These are phyloP conservation scores for Vigna hirtella DNA, from an alignment of 306 rosid species.

Conservation along the genomic window DNA sequence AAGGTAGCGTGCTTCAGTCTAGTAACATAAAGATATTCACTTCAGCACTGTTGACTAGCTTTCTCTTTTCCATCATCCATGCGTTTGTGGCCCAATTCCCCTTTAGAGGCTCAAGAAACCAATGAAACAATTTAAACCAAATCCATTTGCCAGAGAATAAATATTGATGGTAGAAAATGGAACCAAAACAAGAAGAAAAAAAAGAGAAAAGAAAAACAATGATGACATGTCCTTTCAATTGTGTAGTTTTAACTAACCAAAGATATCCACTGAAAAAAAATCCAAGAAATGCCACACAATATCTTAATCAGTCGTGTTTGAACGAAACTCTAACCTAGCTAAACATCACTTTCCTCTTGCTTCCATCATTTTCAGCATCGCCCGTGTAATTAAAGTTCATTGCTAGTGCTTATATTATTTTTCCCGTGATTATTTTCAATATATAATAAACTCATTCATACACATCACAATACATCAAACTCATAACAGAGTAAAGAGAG, in stretches of 20 bases:
- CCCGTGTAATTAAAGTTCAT: conserved; percentile 2
- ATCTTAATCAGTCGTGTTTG: conserved; percentile 48
- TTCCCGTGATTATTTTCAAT: not conserved
- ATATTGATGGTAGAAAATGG: not conserved
- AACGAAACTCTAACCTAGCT: conserved; percentile 42
- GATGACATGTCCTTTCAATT: not conserved
- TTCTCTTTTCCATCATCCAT: not conserved
- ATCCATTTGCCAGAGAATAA: not conserved
- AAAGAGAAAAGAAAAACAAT: not conserved
- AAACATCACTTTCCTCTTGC: not conserved
- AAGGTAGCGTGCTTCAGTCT: not conserved
- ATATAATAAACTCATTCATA: conserved; percentile 4
- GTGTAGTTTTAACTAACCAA: conserved; percentile 51
- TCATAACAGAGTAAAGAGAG: not conserved
- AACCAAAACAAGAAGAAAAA: not conserved
- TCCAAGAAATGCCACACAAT: not conserved
- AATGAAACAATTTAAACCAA: not conserved
- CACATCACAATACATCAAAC: not conserved
- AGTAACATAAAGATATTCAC: conserved; percentile 7
- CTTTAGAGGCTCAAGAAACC: not conserved
- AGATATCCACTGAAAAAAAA: conserved; percentile 3
- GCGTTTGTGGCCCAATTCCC: not conserved
- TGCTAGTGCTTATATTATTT: not conserved
- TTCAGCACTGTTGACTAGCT: conserved; percentile 28
- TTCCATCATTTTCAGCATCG: conserved; percentile 30